Percentiles rank a stretch among this genome's conserved stretches.
These are phyloP conservation scores for Gremmenia infestans DNA, from an alignment of 2,329 filamentous ascomycete genomes.

Conservation along the genomic window DNA sequence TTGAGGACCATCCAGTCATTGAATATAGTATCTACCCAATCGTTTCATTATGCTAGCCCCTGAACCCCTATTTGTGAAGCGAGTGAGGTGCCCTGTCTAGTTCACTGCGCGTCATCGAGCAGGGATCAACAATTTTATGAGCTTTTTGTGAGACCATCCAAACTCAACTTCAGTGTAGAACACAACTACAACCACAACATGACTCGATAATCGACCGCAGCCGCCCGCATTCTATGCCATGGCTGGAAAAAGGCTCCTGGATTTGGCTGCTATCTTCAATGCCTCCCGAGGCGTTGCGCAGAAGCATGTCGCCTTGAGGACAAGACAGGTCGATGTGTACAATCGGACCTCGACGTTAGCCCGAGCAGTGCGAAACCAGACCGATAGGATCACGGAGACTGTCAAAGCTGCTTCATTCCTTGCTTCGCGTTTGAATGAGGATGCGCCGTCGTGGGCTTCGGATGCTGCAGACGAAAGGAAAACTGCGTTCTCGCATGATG, in stretches of 20 bases:
- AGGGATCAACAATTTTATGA: background rate
- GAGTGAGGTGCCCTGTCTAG: background rate
- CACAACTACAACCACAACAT: conserved; percentile 9
- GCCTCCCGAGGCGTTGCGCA: conserved; percentile 63
- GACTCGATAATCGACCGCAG: conserved; percentile 10
- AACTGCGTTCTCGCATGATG: conserved; percentile 16
- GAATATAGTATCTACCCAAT: too few relatives aligned
- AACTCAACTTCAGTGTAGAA: background rate
- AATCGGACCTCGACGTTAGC: conserved; percentile 60
- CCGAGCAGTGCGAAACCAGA: conserved; percentile 56
- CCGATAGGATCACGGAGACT: conserved; percentile 56
- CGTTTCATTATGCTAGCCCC: background rate
- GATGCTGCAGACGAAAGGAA: conserved; percentile 12
- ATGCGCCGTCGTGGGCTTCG: conserved; percentile 25
- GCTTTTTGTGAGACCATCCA: background rate
- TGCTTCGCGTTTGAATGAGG: conserved; percentile 52
- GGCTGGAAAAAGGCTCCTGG: conserved; percentile 60
- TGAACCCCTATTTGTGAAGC: background rate
- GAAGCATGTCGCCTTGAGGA: conserved; percentile 55
- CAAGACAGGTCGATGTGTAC: conserved; percentile 56
- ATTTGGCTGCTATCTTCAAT: conserved; percentile 64
- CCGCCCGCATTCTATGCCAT: conserved; percentile 31
- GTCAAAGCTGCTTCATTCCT: conserved; percentile 56
- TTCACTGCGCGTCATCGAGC: background rate
- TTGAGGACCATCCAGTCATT: too few relatives aligned